These are phyloP conservation scores for Trichoderma parareesei DNA, from an alignment of 495 filamentous ascomycete genomes.

Conservation along the genomic window DNA sequence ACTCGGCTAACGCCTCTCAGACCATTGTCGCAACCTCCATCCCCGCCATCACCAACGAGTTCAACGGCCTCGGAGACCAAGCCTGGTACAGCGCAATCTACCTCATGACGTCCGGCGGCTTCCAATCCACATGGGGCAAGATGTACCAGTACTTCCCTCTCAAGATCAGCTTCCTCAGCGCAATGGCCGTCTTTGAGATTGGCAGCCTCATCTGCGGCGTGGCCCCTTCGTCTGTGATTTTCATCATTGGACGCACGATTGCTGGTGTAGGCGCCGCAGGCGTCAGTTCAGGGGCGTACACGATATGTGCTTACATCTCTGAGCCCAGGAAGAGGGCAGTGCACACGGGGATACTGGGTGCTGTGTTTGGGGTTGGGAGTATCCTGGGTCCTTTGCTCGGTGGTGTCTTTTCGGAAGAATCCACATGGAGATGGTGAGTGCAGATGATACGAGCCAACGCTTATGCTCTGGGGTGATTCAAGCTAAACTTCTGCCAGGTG, in stretches of 20 bases:
- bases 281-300: slow-evolving; percentile 34
- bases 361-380: slow-evolving; percentile 37
- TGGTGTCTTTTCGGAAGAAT: slow-evolving; percentile 43
- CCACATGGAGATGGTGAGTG: slow-evolving; percentile 38
- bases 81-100: slow-evolving; percentile 31
- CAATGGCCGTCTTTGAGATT: slow-evolving; percentile 31
- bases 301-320: slow-evolving; percentile 32
- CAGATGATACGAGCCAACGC: slow-evolving; percentile 26
- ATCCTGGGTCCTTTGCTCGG: slow-evolving; percentile 45
- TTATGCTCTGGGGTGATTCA: not conserved
- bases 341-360: slow-evolving; percentile 29
- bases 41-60: slow-evolving; percentile 32
- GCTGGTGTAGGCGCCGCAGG: slow-evolving; percentile 35
- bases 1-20: not conserved
- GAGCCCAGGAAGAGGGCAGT: slow-evolving; percentile 28
- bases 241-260: slow-evolving; percentile 42
- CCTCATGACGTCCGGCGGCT: slow-evolving; percentile 12
- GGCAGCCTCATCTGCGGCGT: slow-evolving; percentile 39
- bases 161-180: slow-evolving; percentile 28
- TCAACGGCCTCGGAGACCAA: slow-evolving; percentile 29
- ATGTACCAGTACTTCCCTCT: slow-evolving; percentile 34
- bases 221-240: slow-evolving; percentile 29
- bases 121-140: slow-evolving; percentile 28
- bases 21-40: slow-evolving; percentile 34
- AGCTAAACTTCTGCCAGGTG: slow-evolving; percentile 26